Evolutionary conservation across 208 protist species (phyloP).

Genomic region (Acanthamoeba lenticulata): DNA sequence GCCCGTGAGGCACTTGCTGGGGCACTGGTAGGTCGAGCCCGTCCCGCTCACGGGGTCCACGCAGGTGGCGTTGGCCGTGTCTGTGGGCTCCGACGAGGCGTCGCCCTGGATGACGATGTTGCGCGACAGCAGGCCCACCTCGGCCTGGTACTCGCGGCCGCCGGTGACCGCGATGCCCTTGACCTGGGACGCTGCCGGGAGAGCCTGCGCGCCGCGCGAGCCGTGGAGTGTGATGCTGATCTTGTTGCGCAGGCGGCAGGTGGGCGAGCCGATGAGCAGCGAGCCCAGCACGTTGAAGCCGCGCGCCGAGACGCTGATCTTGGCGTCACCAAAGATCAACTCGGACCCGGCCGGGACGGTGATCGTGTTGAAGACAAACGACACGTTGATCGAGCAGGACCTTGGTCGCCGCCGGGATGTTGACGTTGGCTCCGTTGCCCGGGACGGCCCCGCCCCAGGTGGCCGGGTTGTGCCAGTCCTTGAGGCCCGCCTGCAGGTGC

Average conservation of each 20-base stretch:
- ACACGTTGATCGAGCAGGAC: slow-evolving; percentile 57
- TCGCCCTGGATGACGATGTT: no score
- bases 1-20: not conserved
- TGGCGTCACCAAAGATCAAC: slow-evolving; percentile 74
- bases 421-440: not conserved
- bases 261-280: slow-evolving; percentile 73
- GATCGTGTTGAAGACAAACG: slow-evolving; percentile 70
- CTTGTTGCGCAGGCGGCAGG: slow-evolving; percentile 64
- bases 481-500: not conserved
- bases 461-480: slow-evolving; percentile 67
- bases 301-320: slow-evolving; percentile 61
- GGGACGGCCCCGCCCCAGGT: slow-evolving; percentile 58
- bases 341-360: slow-evolving; percentile 55
- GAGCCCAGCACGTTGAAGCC: slow-evolving; percentile 66
- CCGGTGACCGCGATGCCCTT: slow-evolving; percentile 70
- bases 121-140: no score
- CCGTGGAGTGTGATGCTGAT: slow-evolving; percentile 75
- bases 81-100: not conserved
- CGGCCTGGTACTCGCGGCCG: not conserved
- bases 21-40: not conserved
- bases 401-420: not conserved
- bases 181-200: not conserved
- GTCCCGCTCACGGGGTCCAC: not conserved
- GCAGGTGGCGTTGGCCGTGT: slow-evolving; percentile 23
- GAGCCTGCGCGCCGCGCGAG: not conserved